Evolutionary conservation across 2,329 filamentous ascomycete species (phyloP).

Genomic region (Botrytis medusae): DNA sequence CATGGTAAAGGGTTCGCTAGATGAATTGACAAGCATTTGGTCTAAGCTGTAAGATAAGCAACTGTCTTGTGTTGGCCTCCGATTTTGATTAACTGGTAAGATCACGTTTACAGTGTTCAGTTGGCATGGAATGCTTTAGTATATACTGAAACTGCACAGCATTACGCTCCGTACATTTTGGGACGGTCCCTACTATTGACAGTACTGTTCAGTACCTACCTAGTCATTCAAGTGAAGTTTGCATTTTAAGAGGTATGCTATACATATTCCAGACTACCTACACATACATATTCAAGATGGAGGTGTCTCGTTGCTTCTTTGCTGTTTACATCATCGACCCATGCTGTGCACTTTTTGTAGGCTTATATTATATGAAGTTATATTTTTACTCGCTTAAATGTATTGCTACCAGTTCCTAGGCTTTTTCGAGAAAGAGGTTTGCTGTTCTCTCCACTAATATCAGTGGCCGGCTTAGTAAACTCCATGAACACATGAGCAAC

Average conservation of each 20-base stretch:
- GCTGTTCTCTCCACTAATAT: background rate
- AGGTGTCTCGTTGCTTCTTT: background rate
- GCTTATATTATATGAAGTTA: background rate
- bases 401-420: background rate
- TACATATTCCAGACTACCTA: background rate
- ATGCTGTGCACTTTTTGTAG: background rate
- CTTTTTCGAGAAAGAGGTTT: background rate
- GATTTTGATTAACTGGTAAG: background rate
- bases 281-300: background rate
- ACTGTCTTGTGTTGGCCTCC: background rate
- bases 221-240: too few relatives aligned
- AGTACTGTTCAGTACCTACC: too few relatives aligned
- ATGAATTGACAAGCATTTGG: background rate
- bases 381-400: slow-evolving; percentile 1
- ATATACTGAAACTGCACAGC: background rate
- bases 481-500: background rate
- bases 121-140: background rate
- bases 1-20: background rate
- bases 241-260: too few relatives aligned
- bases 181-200: too few relatives aligned
- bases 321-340: background rate
- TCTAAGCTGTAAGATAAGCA: background rate
- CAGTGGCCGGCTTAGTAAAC: background rate
- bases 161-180: background rate
- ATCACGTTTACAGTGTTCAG: background rate